phyloP scores from a whole-genome alignment of 1,139 yeast species.

The Spathaspora sp. region DNA sequence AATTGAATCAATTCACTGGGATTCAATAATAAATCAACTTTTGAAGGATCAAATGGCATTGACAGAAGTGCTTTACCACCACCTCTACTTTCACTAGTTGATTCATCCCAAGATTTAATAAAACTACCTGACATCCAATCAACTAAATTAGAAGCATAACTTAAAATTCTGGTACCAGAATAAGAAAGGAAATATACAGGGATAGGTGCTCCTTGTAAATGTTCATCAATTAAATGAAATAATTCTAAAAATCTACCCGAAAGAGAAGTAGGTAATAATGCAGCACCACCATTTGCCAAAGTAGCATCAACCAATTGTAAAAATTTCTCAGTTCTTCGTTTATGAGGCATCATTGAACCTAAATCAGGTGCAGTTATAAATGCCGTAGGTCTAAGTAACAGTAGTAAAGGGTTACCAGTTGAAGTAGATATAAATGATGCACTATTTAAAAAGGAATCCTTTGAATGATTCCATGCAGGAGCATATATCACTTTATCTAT shows the following conservation, averaged over 20 bases:
- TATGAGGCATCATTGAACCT: constrained; percentile 67
- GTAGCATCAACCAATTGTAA: constrained; percentile 65
- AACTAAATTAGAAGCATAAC: constrained; percentile 83
- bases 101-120: constrained; percentile 75
- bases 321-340: constrained; percentile 63
- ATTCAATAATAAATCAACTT: constrained; percentile 55
- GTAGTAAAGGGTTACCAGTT: constrained; percentile 56
- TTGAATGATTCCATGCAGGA: constrained; percentile 93
- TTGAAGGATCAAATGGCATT: constrained; percentile 71
- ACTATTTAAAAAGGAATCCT: constrained; percentile 78
- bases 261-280: constrained; percentile 79
- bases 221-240: constrained; percentile 65
- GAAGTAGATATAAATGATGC: constrained; percentile 62
- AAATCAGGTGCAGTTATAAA: constrained; percentile 75
- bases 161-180: constrained; percentile 75
- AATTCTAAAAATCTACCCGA: constrained; percentile 83
- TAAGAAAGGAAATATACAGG: constrained; percentile 78
- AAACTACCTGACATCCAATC: constrained; percentile 94
- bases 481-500: constrained; percentile 84
- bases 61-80: constrained; percentile 20
- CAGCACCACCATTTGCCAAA: constrained; percentile 70
- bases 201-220: constrained; percentile 53
- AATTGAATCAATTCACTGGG: constrained; percentile 56
- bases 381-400: constrained; percentile 77
- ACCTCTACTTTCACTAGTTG: constrained; percentile 20